These are phyloP conservation scores for Stephanodiscus triporus DNA, from an alignment of 108 stramenopile species.

Conservation along the genomic window DNA sequence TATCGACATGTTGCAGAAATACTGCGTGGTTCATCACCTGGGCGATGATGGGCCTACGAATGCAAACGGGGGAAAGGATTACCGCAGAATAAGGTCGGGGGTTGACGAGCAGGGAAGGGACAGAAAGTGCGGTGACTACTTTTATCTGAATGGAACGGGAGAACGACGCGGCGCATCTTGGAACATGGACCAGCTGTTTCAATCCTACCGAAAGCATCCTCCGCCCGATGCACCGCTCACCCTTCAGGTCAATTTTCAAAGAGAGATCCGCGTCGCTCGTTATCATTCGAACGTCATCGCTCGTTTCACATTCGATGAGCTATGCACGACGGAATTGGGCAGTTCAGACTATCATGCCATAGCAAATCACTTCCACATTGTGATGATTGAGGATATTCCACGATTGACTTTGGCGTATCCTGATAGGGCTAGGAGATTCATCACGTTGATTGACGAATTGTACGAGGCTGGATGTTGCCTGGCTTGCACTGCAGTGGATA, in stretches of 20 bases:
- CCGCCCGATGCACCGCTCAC: constrained; percentile 19
- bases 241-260: constrained; percentile 54
- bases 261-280: constrained; percentile 45
- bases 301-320: constrained; percentile 87
- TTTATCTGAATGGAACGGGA: constrained; percentile 18
- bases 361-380: constrained; percentile 80
- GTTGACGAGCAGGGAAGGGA: constrained; percentile 7
- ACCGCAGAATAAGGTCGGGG: constrained; percentile 40
- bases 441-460: constrained; percentile 96
- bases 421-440: constrained; percentile 93
- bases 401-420: constrained; percentile 64
- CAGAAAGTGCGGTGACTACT: constrained; percentile 30
- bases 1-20: constrained; percentile 79
- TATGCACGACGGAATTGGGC: constrained; percentile 89
- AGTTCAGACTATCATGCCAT: constrained; percentile 93
- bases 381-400: constrained; percentile 87
- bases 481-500: constrained; percentile 54
- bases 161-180: constrained; percentile 2
- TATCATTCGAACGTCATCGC: constrained; percentile 48
- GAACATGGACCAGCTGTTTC: constrained; percentile 37
- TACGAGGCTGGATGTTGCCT: constrained; percentile 89
- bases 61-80: constrained; percentile 26
- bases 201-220: constrained; percentile 7
- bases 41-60: constrained; percentile 46
- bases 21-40: constrained; percentile 80